Base-by-base conservation (phyloP, 306 rosid species). In the Delonix regia region DNA sequence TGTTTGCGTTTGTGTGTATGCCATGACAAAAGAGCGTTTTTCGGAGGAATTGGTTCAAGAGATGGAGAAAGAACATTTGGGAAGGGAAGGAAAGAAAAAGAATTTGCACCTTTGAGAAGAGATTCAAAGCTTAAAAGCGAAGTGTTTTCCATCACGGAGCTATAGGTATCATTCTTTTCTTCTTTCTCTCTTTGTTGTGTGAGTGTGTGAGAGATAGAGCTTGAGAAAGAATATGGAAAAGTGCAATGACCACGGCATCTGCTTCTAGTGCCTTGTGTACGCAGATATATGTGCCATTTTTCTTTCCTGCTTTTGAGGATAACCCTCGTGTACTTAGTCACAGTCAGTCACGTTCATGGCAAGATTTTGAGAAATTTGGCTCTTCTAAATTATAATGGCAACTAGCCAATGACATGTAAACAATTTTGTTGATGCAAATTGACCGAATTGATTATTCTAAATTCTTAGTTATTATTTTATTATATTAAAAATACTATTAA, bases 121-220 rank as follows among this genome's bases (percentile, higher is more conserved):
- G 82, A 86, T 86, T 82, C 76, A 66, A 78, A 69, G 67, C 75
- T 49, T 64, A 84, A 81, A 80, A 68, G 75, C 27, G 34, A 49
- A 49, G 75, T 62, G 70, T 68, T 22, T 78, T 80, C 55, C 75
- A 51, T 14, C 85, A 82, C 63, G 86, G 56, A 83, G 83, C 64
- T 73, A 69, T n/a, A 45, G 47, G 83, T 51, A 84, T 81, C 47
- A 89, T 90, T 91, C 97, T 83, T 90, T 90, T 62, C 97, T 86
- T 92, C 71, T 69, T 55, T 63, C 52, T 57, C 69, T 76, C 69
- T 80, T 84, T 49, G 44, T 51, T 33, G 9, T 39, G 51, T 38
- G 5, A 28, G 24, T 30, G 22, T 1, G 12, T 7, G 45, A 5
- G 69, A 24, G 61, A 75, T 79, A 83, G 79, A 73, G 38, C 73